These are phyloP conservation scores for Ruellia speciosa DNA, from an alignment of 305 asterid species.

Conservation along the genomic window DNA sequence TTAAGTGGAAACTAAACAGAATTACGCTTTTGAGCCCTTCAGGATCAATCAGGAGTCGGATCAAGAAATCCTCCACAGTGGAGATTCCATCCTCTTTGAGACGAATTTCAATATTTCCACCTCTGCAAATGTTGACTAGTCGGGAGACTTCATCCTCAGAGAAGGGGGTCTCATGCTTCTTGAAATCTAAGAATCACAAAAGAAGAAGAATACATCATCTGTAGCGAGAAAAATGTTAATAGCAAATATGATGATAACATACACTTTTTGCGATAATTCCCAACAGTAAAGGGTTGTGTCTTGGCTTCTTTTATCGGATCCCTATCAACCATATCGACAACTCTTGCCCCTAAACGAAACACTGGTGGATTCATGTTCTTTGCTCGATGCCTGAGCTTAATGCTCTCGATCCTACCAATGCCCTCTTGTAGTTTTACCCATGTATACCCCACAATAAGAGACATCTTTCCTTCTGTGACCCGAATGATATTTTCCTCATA, in stretches of 20 bases:
- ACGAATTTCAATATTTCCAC: conserved; percentile 26
- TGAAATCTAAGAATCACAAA: conserved; percentile 26
- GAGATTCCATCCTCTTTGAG: conserved; percentile 19
- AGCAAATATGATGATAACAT: conserved; percentile 19
- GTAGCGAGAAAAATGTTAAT: neutral
- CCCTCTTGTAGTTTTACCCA: conserved; percentile 31
- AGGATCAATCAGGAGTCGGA: conserved; percentile 28
- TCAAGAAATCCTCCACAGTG: conserved; percentile 33
- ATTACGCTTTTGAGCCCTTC: conserved; percentile 29
- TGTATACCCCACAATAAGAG: conserved; percentile 37
- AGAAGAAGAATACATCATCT: neutral
- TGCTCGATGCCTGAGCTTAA: conserved; percentile 32
- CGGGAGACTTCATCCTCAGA: conserved; percentile 35
- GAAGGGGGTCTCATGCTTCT: conserved; percentile 28
- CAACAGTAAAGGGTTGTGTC: conserved; percentile 37
- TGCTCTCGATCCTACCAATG: conserved; percentile 19
- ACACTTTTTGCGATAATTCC: conserved; percentile 41
- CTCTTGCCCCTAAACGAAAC: conserved; percentile 42
- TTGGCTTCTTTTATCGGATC: conserved; percentile 34
- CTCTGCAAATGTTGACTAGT: conserved; percentile 23
- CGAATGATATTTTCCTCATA: conserved; percentile 24
- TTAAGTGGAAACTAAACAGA: too few relatives aligned
- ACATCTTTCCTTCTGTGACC: conserved; percentile 25
- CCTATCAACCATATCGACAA: conserved; percentile 22
- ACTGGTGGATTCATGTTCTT: conserved; percentile 19